Evolutionary conservation across 208 protist species (phyloP).

Genomic region (Strigomonas culicis): DNA sequence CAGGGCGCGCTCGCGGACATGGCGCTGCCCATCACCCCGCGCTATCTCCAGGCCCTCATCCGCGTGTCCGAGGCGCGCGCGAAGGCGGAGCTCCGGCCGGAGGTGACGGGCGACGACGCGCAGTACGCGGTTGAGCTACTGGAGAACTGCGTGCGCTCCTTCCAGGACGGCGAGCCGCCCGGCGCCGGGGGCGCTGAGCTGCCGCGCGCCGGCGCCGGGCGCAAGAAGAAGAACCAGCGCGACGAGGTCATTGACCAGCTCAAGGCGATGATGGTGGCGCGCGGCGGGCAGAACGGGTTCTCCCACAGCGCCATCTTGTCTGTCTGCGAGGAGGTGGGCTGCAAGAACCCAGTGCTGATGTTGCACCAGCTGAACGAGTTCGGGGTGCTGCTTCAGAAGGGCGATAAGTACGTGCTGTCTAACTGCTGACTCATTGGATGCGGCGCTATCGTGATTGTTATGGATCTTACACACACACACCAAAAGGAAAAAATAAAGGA

Average conservation of each 20-base stretch:
- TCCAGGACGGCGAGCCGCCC: slow-evolving; percentile 11
- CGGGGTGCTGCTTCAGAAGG: slow-evolving; percentile 61
- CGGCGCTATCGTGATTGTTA: background rate
- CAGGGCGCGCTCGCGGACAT: slow-evolving; percentile 7
- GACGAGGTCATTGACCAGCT: slow-evolving; percentile 65
- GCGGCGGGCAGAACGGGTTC: slow-evolving; percentile 46
- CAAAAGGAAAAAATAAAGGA: background rate
- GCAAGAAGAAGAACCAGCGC: slow-evolving; percentile 37
- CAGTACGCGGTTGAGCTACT: slow-evolving; percentile 89
- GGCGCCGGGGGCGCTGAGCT: background rate
- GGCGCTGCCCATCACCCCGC: slow-evolving; percentile 86
- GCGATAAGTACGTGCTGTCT: slow-evolving; percentile 61
- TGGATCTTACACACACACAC: background rate
- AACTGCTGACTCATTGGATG: slow-evolving; percentile 33
- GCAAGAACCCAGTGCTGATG: slow-evolving; percentile 63
- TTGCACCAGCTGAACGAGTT: slow-evolving; percentile 83
- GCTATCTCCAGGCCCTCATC: slow-evolving; percentile 95
- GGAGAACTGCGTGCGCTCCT: slow-evolving; percentile 56
- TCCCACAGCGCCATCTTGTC: slow-evolving; percentile 48
- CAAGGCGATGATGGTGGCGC: slow-evolving; percentile 51
- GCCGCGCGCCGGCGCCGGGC: background rate
- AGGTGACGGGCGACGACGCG: slow-evolving; percentile 91
- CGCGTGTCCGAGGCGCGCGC: slow-evolving; percentile 91
- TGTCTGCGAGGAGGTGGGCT: slow-evolving; percentile 71
- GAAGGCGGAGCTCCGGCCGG: slow-evolving; percentile 87